phyloP scores from a whole-genome alignment of 306 rosid genomes.

The Trichosanthes truncata region DNA sequence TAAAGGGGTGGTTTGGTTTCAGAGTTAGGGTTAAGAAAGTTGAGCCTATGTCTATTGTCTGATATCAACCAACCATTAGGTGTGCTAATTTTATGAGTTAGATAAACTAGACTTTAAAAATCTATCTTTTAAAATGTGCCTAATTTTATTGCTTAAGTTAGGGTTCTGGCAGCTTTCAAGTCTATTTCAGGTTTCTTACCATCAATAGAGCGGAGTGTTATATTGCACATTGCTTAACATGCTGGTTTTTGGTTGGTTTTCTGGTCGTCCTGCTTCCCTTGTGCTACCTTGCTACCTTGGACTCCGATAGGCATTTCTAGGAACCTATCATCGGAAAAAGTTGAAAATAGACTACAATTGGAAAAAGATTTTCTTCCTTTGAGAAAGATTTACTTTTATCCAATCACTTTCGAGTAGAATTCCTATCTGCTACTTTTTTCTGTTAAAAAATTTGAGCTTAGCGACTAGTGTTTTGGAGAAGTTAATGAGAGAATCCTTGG shows the following conservation, averaged over 20 bases:
- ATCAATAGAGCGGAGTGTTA: neutral
- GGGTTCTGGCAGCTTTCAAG: too few species aligned
- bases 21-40: too few species aligned
- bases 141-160: too few species aligned
- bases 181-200: neutral
- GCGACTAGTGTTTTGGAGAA: neutral
- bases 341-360: neutral
- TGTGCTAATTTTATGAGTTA: too few species aligned
- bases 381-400: neutral
- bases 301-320: neutral
- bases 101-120: too few species aligned
- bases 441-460: neutral
- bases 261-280: neutral
- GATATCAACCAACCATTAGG: too few species aligned
- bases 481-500: neutral
- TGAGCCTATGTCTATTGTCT: too few species aligned
- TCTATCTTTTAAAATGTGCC: too few species aligned
- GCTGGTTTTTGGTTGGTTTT: neutral
- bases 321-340: neutral
- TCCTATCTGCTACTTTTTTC: neutral
- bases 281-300: neutral
- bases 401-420: neutral
- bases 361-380: neutral
- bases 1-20: too few species aligned
- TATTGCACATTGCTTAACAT: neutral